These are phyloP conservation scores for Pseudonitzschia pungens DNA, from an alignment of 108 stramenopile species.

Conservation along the genomic window DNA sequence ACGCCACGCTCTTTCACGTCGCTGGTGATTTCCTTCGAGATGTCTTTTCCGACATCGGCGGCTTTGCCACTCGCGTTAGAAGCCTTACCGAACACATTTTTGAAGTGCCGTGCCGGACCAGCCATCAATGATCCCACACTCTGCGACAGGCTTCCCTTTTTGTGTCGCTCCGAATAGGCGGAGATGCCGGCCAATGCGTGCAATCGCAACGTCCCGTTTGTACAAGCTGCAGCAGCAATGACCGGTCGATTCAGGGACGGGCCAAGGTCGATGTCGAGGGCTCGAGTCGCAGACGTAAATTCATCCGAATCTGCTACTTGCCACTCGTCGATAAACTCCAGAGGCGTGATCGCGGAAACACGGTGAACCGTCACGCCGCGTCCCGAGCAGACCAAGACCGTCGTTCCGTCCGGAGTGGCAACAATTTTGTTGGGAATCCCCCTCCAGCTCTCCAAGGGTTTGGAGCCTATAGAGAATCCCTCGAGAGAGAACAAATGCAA, in stretches of 20 bases:
- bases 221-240: constrained; percentile 81
- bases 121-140: constrained; percentile 73
- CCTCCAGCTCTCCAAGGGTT: constrained; percentile 62
- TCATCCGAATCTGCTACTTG: constrained; percentile 65
- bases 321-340: constrained; percentile 85
- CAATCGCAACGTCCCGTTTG: constrained; percentile 74
- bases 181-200: constrained; percentile 88
- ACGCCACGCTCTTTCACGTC: constrained; percentile 56
- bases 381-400: constrained; percentile 74
- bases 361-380: constrained; percentile 78
- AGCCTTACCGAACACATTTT: constrained; percentile 75
- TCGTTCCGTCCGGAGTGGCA: constrained; percentile 77
- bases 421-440: constrained; percentile 72
- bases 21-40: constrained; percentile 66
- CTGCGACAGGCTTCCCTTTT: constrained; percentile 35
- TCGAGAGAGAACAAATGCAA: constrained; percentile 81
- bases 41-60: constrained; percentile 77
- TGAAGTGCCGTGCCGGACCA: constrained; percentile 70
- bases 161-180: constrained; percentile 68
- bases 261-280: constrained; percentile 84
- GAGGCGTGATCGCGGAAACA: constrained; percentile 67
- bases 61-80: constrained; percentile 65
- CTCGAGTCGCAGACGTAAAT: constrained; percentile 24
- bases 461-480: constrained; percentile 71
- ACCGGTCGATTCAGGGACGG: constrained; percentile 83